Base-by-base conservation (phyloP, 1,284 basidiomycete species). In the Boletus hoseneyae region DNA sequence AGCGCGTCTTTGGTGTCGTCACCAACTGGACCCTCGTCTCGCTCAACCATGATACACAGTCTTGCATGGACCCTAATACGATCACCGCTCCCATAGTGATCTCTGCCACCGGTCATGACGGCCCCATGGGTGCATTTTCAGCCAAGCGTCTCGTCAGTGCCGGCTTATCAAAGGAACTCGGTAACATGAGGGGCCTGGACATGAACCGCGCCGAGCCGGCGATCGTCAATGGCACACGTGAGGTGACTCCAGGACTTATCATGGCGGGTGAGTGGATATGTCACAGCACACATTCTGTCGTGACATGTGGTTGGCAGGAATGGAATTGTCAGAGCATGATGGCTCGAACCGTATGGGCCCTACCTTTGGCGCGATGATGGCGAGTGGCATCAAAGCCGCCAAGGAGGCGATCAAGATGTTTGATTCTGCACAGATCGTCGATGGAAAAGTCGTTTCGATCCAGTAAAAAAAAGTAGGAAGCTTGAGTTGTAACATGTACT, bases 41-140 rank as follows among this genome's bases (percentile, higher is more conserved):
- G 13, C 78, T 91, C 51, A 89, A 90, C 70, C 87, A 91, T 66
- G 85, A 87, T 62, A 85, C 83, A 51, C 85, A 91, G 69, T 83
- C 79, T 25, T 92, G 88, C 77, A 92, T 92, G 89, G 90, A 92
- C 67, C 89, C 89, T 29, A 86, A 87, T 70, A 89, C 87, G 33
- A 86, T 91, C 68, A 90, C 86, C 27, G 85, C 86, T 1, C 88
- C 88, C 0, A 73, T 92, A n/a, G 72, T 90, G 57, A 71, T 87
- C 44, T 80, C 78, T 36, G 82, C 82, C 16, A 86, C 83, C 30
- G 82, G 86, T 12, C 86, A 90, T 65, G 89, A 91, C 59, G 90
- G 89, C 0, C 88, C 88, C 1, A 90, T 91, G 80, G 90, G 90
- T 37, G 90, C 89, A 3, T 93, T 92, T 72, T 85, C 81, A 30